phyloP scores from a whole-genome alignment of 2,329 filamentous ascomycete species.

The Lojkania enalia region DNA sequence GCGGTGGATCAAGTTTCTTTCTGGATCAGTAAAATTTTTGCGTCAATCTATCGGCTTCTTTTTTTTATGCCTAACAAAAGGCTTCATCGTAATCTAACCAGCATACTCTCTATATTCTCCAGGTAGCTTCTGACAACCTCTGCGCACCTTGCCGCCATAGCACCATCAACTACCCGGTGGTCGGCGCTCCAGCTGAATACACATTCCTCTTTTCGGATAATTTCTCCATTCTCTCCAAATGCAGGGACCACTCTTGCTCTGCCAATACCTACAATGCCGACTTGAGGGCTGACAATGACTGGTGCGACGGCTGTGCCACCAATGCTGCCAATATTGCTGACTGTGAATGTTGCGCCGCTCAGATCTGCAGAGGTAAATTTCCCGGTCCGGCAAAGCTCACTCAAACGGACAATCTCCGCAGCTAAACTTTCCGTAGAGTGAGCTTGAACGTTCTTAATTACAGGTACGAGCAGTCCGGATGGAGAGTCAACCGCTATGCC shows the following conservation, averaged over 20 bases:
- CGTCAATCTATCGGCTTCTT: too few relatives aligned
- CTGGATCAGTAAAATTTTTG: too few relatives aligned
- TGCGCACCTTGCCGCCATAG: constrained; percentile 89
- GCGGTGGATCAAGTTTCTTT: too few relatives aligned
- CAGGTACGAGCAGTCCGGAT: constrained; percentile 83
- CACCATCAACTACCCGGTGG: constrained; percentile 91
- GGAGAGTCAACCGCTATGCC: constrained; percentile 96
- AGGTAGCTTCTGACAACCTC: constrained; percentile 77
- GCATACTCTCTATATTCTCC: constrained; percentile 85
- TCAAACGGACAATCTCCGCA: constrained; percentile 72
- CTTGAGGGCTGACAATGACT: constrained; percentile 86
- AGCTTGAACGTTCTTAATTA: constrained; percentile 79
- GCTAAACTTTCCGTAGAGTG: constrained; percentile 80
- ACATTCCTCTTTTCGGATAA: constrained; percentile 77
- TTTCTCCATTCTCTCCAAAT: constrained; percentile 60
- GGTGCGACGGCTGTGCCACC: constrained; percentile 91
- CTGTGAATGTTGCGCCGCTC: constrained; percentile 85
- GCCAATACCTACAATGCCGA: constrained; percentile 89
- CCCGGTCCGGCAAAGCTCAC: constrained; percentile 71
- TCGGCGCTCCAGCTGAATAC: constrained; percentile 98
- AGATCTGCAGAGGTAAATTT: constrained; percentile 77
- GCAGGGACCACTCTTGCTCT: constrained; percentile 78
- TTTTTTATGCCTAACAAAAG: too few relatives aligned
- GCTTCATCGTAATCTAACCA: constrained; percentile 74
- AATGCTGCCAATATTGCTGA: constrained; percentile 95